phyloP scores from a whole-genome alignment of 2,329 filamentous ascomycete species.

The Hypoxylon sp. region DNA sequence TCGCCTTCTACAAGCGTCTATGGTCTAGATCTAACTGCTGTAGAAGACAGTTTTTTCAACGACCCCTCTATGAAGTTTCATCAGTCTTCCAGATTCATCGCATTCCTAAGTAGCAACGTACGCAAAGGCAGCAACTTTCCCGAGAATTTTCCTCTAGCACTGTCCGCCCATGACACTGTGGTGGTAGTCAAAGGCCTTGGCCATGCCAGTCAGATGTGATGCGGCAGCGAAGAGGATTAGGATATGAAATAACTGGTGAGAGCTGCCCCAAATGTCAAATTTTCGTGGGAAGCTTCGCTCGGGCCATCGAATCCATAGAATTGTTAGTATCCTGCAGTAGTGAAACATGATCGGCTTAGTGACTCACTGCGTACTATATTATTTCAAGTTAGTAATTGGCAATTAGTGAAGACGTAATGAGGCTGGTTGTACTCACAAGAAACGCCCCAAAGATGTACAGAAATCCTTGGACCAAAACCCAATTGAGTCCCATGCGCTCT shows the following conservation, averaged over 20 bases:
- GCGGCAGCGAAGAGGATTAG: conserved; percentile 86
- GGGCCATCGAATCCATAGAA: conserved; percentile 76
- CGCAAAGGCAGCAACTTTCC: background rate
- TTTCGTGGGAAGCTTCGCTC: conserved; percentile 81
- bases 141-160: conserved; percentile 55
- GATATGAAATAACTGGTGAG: conserved; percentile 96
- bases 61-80: background rate
- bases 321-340: conserved; percentile 38
- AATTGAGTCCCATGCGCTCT: conserved; percentile 81
- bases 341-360: conserved; percentile 3
- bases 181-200: conserved; percentile 88
- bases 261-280: conserved; percentile 93
- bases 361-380: conserved; percentile 76
- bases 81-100: background rate
- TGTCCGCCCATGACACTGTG: conserved; percentile 71
- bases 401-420: background rate
- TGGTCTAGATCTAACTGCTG: background rate
- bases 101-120: background rate
- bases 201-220: conserved; percentile 83
- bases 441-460: conserved; percentile 89
- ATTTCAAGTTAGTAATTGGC: conserved; percentile 11
- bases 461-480: conserved; percentile 82
- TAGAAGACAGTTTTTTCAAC: too few species aligned
- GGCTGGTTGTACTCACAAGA: conserved; percentile 57
- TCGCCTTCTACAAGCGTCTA: background rate